A percentile compares a stretch with the other conserved stretches of the same genome.
Evolutionary conservation across 129 eudicot species (phyloP).

Genomic region (Arctium minus): DNA sequence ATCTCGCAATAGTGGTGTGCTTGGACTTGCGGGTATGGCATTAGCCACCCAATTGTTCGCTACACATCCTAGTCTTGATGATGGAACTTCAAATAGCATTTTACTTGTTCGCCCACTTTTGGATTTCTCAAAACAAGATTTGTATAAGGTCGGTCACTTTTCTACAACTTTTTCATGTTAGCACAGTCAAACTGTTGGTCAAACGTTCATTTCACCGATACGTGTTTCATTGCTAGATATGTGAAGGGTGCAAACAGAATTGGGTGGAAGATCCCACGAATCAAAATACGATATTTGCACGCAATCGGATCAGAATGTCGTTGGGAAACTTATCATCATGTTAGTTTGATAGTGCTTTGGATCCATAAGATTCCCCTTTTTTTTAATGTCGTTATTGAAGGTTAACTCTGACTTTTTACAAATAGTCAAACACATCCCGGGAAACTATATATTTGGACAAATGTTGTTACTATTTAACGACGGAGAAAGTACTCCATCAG

Average conservation of each 20-base stretch:
- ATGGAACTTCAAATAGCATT: slow-evolving; percentile 47
- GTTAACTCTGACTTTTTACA: not conserved
- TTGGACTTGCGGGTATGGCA: slow-evolving; percentile 99
- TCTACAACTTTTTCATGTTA: not conserved
- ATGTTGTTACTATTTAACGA: not conserved
- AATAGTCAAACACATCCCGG: not conserved
- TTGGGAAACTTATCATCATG: slow-evolving; percentile 42
- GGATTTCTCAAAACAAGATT: slow-evolving; percentile 78
- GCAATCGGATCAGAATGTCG: slow-evolving; percentile 80
- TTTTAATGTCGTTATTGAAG: not conserved
- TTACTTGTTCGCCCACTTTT: slow-evolving; percentile 80
- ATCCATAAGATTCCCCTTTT: too few species aligned
- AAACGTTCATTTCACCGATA: slow-evolving; percentile 4
- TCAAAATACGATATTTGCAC: slow-evolving; percentile 59
- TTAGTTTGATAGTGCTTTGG: slow-evolving; percentile 29
- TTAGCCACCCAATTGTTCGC: slow-evolving; percentile 63
- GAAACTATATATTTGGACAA: not conserved
- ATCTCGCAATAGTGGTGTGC: slow-evolving; percentile 94
- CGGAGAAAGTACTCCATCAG: not conserved
- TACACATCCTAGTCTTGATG: slow-evolving; percentile 23
- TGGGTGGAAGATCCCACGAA: slow-evolving; percentile 99
- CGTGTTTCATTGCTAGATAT: slow-evolving; percentile 45
- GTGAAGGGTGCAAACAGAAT: slow-evolving; percentile 52
- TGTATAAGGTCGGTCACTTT: slow-evolving; percentile 57
- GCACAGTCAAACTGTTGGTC: slow-evolving; percentile 1